Conservation (phyloP, 129 eudicot species). For the Artemisia annua region DNA sequence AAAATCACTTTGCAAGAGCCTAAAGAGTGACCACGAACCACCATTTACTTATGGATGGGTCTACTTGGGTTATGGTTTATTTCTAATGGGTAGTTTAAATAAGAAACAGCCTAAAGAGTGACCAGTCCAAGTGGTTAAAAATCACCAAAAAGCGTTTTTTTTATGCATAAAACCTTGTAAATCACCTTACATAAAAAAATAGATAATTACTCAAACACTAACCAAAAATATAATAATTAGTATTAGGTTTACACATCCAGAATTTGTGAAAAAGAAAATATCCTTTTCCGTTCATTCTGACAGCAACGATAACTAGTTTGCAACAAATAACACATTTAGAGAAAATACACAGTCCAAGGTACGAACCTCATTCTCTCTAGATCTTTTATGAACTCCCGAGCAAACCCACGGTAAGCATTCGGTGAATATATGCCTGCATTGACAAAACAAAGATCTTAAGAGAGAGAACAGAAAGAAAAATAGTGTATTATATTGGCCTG, state of each 20-base stretch:
- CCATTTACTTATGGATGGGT: background rate
- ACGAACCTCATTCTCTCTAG: slow-evolving; percentile 82
- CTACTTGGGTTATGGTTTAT: background rate
- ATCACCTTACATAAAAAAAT: background rate
- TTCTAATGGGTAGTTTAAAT: background rate
- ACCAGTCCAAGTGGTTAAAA: background rate
- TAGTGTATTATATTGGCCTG: background rate
- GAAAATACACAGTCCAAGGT: background rate
- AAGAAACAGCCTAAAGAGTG: background rate
- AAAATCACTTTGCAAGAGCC: background rate
- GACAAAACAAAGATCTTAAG: slow-evolving; percentile 5
- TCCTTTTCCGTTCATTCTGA: background rate
- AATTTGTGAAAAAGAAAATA: background rate
- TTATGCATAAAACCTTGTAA: background rate
- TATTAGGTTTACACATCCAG: too few relatives aligned
- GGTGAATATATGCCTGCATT: slow-evolving; percentile 93
- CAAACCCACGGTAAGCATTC: slow-evolving; percentile 98
- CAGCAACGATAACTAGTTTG: background rate
- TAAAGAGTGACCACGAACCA: background rate
- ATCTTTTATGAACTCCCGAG: slow-evolving; percentile 97
- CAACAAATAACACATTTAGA: background rate
- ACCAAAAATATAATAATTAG: too few relatives aligned
- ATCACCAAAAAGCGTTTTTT: background rate
- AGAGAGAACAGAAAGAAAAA: background rate
- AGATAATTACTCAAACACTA: background rate